Base-by-base conservation (phyloP, 345 rosid genomes). In the Salix dunnii region DNA sequence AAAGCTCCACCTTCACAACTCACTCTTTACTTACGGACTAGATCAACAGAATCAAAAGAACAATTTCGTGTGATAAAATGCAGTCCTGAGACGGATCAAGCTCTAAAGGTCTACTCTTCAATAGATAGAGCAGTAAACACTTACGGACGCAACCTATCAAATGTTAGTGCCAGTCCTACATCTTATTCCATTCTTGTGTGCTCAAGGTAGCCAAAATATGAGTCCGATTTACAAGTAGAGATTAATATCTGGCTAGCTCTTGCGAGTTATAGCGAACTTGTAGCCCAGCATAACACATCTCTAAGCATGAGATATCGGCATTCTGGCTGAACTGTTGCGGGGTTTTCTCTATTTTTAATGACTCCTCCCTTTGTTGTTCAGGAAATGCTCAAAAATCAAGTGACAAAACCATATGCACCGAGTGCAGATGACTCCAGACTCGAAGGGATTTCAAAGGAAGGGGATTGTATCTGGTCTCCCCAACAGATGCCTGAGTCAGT, bases 331-430 rank as follows among this genome's bases (percentile, higher is more conserved):
- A 42, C 20, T 3, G 4, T 11, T 42, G 40, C 42, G 36, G 70
- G 62, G 16, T 9, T 53, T 67, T 74, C 28, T 25, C 21, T 36
- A 27, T 23, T 51, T 1, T 6, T 79, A 38, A 51, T 61, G 58
- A 38, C 49, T 25, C 17, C 12, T 33, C 55, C 61, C 23, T 43
- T 70, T 78, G 28, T 42, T 73, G 23, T 85, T 38, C 87, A 95
- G 99, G 98, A 88, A 73, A 66, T 86, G 85, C 85, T 73, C 83
- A 91, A 89, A 85, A 85, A 87, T 84, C 90, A 86, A 83, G 97
- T 90, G 74, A 86, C 85, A 70, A 91, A 90, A 80, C 99, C 99
- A 61, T 96, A 96, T 86, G 83, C 97, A 8, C 94, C 99, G 4
- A 70, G 76, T 11, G 65, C 80, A 21, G 84, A 83, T 70, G 77